Percentiles rank a stretch among this genome's conserved stretches.
Evolutionary conservation across 2,329 filamentous ascomycete species (phyloP).

Genomic region (Fusarium sp.): DNA sequence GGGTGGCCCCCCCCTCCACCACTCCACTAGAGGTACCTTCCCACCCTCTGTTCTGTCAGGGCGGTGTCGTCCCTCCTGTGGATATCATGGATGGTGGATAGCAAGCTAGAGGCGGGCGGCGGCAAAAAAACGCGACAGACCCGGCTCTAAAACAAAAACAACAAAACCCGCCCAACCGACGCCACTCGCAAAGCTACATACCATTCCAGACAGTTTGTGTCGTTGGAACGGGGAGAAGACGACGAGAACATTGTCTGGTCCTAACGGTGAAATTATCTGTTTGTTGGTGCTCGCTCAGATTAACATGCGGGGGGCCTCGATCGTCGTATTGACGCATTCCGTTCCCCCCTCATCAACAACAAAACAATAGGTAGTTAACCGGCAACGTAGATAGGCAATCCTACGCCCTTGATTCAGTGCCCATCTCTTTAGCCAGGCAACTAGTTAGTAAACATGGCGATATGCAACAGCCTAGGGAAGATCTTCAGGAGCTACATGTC

Average conservation of each 20-base stretch:
- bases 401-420: neutral
- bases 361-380: neutral
- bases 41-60: slow-evolving; percentile 1
- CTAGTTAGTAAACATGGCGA: neutral
- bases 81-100: neutral
- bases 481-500: neutral
- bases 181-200: slow-evolving; percentile 18
- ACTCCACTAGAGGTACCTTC: neutral
- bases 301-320: slow-evolving; percentile 4
- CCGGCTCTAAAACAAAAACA: slow-evolving; percentile 34
- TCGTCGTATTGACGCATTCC: slow-evolving; percentile 9
- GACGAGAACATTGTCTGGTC: neutral
- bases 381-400: neutral
- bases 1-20: neutral
- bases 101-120: slow-evolving; percentile 15
- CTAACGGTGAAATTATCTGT: neutral
- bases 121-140: slow-evolving; percentile 13
- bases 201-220: slow-evolving; percentile 15
- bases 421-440: neutral
- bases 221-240: slow-evolving; percentile 1
- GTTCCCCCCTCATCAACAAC: slow-evolving; percentile 13
- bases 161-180: slow-evolving; percentile 4
- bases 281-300: neutral
- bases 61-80: neutral
- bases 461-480: neutral